phyloP scores from a whole-genome alignment of 805 yeast genomes.

The Zygoascus bituminiphila region DNA sequence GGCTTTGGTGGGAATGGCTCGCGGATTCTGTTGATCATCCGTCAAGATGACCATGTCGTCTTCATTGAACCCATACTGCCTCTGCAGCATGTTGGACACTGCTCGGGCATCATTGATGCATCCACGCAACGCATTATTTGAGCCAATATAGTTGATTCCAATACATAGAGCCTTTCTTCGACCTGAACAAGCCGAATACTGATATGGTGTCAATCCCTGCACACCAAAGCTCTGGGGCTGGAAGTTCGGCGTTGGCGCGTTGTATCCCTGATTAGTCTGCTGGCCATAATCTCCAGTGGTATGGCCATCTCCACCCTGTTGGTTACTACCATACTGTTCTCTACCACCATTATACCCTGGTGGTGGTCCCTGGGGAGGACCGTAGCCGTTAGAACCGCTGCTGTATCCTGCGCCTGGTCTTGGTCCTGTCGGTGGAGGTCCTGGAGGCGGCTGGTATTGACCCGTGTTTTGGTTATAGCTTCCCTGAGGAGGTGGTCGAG shows the following conservation, averaged over 20 bases:
- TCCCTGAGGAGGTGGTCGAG: constrained; percentile 1
- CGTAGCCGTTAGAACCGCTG: neutral
- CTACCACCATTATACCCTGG: neutral
- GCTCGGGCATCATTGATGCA: constrained; percentile 65
- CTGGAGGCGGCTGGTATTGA: neutral
- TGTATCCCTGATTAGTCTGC: neutral
- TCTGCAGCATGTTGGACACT: constrained; percentile 35
- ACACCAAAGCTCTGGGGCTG: constrained; percentile 27
- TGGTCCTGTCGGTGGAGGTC: neutral
- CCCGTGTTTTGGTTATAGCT: neutral
- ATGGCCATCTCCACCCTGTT: neutral
- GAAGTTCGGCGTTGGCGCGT: constrained; percentile 9
- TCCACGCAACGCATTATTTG: constrained; percentile 54
- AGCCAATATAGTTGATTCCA: constrained; percentile 72
- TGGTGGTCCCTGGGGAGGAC: neutral
- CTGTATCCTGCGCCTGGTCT: neutral
- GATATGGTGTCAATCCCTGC: constrained; percentile 26
- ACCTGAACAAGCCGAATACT: constrained; percentile 66
- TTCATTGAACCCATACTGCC: constrained; percentile 31
- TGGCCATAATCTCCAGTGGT: neutral
- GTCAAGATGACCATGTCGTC: constrained; percentile 35
- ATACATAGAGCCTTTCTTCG: constrained; percentile 64
- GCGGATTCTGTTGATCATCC: constrained; percentile 33
- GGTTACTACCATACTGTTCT: neutral
- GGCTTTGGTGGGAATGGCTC: constrained; percentile 50